Conservation (phyloP, 306 rosid species). For the Vigna angularis region DNA sequence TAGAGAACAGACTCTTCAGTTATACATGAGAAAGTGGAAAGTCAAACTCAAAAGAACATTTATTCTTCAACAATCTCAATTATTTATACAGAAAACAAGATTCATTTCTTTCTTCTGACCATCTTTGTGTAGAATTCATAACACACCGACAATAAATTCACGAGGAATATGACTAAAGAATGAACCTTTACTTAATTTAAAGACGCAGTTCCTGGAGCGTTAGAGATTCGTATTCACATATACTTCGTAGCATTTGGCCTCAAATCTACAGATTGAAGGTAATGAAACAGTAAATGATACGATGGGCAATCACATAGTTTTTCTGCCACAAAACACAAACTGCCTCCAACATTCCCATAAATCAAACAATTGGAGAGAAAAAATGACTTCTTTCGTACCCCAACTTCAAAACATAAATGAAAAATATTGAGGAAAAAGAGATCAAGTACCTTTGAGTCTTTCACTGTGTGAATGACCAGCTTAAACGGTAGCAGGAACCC, state of each 20-base stretch:
- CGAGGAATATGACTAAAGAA: constrained; percentile 27
- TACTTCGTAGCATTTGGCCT: not conserved
- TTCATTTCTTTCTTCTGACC: not conserved
- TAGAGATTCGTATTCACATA: not conserved
- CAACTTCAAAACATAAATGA: not conserved
- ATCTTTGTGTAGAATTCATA: not conserved
- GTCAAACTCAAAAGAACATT: not conserved
- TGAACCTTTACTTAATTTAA: not conserved
- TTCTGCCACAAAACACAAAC: constrained; percentile 33
- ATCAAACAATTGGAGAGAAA: not conserved
- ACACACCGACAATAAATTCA: not conserved
- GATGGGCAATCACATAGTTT: constrained; percentile 49
- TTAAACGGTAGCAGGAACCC: constrained; percentile 25
- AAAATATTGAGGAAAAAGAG: constrained; percentile 38
- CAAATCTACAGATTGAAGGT: constrained; percentile 14
- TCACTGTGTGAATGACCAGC: constrained; percentile 44
- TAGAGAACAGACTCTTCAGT: not conserved
- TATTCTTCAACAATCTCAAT: not conserved
- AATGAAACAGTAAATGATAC: constrained; percentile 56
- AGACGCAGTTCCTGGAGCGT: too few species aligned
- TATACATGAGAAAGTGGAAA: constrained; percentile 1
- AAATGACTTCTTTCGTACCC: not conserved
- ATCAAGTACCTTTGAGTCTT: constrained; percentile 57
- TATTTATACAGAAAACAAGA: not conserved
- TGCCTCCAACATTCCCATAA: constrained; percentile 7